phyloP scores from a whole-genome alignment of 2,329 filamentous ascomycete genomes.

The Parascedosporium putredinis region DNA sequence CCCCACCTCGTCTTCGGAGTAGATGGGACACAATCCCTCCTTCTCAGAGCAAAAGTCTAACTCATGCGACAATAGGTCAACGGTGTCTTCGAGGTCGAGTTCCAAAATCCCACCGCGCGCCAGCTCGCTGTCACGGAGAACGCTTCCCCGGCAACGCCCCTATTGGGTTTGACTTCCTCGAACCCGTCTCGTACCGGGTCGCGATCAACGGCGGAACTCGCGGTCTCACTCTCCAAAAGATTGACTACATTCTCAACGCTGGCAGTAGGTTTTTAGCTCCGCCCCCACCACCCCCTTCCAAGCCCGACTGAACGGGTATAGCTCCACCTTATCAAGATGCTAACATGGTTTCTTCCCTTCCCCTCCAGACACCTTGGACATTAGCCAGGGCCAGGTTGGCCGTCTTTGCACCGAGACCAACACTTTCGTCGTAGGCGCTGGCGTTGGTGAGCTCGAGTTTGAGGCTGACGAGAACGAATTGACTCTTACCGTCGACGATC shows the following conservation, averaged over 20 bases:
- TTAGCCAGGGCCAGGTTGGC: slow-evolving; percentile 24
- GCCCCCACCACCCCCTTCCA: background rate
- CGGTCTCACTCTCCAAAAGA: slow-evolving; percentile 25
- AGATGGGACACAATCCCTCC: background rate
- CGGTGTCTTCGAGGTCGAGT: slow-evolving; percentile 28
- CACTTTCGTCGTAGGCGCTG: slow-evolving; percentile 24
- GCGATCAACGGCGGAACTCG: slow-evolving; percentile 20
- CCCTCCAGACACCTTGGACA: slow-evolving; percentile 20
- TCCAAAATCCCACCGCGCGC: slow-evolving; percentile 23
- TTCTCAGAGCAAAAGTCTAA: no score
- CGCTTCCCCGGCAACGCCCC: slow-evolving; percentile 22
- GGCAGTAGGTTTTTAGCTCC: slow-evolving; percentile 18
- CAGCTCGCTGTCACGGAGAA: slow-evolving; percentile 27
- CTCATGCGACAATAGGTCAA: slow-evolving; percentile 17
- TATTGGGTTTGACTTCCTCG: slow-evolving; percentile 25
- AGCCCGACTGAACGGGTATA: no score
- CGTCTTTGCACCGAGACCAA: slow-evolving; percentile 24
- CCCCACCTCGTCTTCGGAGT: background rate
- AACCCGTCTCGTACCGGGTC: slow-evolving; percentile 25
- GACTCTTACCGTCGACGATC: slow-evolving; percentile 18
- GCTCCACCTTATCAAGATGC: background rate
- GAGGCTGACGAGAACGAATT: slow-evolving; percentile 31
- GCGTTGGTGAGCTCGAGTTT: slow-evolving; percentile 28
- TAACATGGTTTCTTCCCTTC: background rate
- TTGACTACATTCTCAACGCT: slow-evolving; percentile 28